Evolutionary conservation across 2,329 filamentous ascomycete genomes (phyloP).

Genomic region (Ophiostoma sp.): DNA sequence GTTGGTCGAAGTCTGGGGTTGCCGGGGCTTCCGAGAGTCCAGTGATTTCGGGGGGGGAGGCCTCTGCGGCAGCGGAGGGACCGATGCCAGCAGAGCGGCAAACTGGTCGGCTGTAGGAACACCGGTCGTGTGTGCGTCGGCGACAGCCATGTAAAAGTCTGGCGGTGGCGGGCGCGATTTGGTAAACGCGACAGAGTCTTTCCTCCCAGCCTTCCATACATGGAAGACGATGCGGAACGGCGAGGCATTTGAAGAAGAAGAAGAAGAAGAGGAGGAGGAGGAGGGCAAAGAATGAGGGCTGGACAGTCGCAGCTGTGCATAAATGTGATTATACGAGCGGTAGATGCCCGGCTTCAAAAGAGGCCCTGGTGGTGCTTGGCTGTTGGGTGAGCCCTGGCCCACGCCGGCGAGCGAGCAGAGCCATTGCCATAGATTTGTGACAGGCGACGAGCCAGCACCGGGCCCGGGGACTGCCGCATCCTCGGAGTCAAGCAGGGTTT

Average conservation of each 20-base stretch:
- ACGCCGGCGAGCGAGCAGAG: constrained; percentile 42
- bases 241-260: constrained; percentile 28
- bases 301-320: constrained; percentile 56
- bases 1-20: neutral
- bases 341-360: constrained; percentile 59
- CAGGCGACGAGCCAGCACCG: constrained; percentile 1
- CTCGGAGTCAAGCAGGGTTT: neutral
- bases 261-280: constrained; percentile 27
- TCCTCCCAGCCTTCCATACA: constrained; percentile 21
- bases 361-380: constrained; percentile 45
- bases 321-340: constrained; percentile 65
- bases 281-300: constrained; percentile 25
- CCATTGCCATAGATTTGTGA: constrained; percentile 46
- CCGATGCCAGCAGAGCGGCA: constrained; percentile 63
- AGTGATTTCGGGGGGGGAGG: neutral
- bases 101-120: constrained; percentile 72
- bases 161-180: constrained; percentile 74
- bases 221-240: constrained; percentile 55
- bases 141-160: constrained; percentile 78
- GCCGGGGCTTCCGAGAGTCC: neutral
- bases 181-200: constrained; percentile 53
- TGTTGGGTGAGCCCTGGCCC: neutral
- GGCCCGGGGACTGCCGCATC: neutral
- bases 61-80: constrained; percentile 56
- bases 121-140: constrained; percentile 65